These are phyloP conservation scores for Diaporthe amygdali DNA, from an alignment of 2,329 filamentous ascomycete species.

Conservation along the genomic window DNA sequence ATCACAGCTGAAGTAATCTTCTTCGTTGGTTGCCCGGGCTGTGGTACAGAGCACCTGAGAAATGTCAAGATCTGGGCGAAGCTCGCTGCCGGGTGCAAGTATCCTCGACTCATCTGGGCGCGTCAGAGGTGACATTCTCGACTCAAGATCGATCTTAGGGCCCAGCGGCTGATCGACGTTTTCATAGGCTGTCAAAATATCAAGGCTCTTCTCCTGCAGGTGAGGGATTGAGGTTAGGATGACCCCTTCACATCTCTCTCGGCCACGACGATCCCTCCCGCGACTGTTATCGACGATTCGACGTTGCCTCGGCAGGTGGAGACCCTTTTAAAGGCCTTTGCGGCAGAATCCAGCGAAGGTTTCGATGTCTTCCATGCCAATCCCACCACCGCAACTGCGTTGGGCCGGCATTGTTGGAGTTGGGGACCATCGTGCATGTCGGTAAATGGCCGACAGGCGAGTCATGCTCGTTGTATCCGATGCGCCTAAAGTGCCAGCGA, in stretches of 20 bases:
- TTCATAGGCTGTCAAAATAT: not conserved
- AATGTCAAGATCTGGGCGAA: not conserved
- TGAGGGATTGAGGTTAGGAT: not conserved
- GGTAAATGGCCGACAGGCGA: conserved; percentile 9
- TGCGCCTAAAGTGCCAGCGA: not conserved
- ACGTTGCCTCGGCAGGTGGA: not conserved
- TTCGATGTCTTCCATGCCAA: conserved; percentile 4
- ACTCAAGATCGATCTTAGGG: not conserved
- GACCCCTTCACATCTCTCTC: not conserved
- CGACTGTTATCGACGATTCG: not conserved
- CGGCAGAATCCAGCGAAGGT: not conserved
- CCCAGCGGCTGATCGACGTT: not conserved
- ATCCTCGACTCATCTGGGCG: not conserved
- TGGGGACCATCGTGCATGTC: not conserved
- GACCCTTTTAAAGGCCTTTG: not conserved
- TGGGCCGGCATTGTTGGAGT: not conserved
- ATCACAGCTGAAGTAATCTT: not conserved
- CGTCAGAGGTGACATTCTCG: not conserved
- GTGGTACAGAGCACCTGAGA: not conserved
- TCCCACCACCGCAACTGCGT: not conserved
- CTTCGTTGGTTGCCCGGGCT: not conserved
- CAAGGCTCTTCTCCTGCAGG: not conserved
- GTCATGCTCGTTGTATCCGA: conserved; percentile 10
- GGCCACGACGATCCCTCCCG: not conserved
- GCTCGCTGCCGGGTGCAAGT: not conserved